Evolutionary conservation across 129 eudicot genomes (phyloP).

Genomic region (Helianthus tuberosus): DNA sequence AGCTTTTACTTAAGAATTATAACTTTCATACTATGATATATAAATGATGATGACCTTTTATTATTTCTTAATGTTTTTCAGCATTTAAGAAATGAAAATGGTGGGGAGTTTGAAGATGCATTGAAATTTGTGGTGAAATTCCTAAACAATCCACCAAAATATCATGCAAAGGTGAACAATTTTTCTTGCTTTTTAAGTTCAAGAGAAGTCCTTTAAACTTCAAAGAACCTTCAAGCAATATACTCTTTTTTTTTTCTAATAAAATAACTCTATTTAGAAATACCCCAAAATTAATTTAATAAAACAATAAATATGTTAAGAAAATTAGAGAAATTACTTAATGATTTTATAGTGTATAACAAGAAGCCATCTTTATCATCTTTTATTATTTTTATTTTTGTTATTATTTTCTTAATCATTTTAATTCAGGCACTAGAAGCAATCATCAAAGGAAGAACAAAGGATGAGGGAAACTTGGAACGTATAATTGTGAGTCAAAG

Average conservation of each 20-base stretch:
- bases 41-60: neutral
- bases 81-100: conserved; percentile 47
- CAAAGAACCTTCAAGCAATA: conserved; percentile 25
- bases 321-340: neutral
- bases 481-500: conserved; percentile 63
- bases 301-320: neutral
- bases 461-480: conserved; percentile 42
- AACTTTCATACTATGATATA: neutral
- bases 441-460: conserved; percentile 52
- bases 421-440: conserved; percentile 47
- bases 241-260: neutral
- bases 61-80: conserved; percentile 22
- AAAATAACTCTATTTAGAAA: neutral
- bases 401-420: neutral
- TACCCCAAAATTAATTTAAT: conserved; percentile 13
- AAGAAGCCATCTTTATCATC: neutral
- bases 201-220: conserved; percentile 29
- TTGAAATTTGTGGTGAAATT: conserved; percentile 55
- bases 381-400: neutral
- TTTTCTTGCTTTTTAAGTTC: conserved; percentile 26
- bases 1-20: neutral
- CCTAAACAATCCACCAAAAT: conserved; percentile 57
- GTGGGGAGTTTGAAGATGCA: conserved; percentile 69
- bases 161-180: conserved; percentile 68
- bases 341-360: conserved; percentile 6